A percentile compares a stretch with the other conserved stretches of the same genome.
These are phyloP conservation scores for Phaeosphaeria sp. DNA, from an alignment of 2,329 filamentous ascomycete genomes.

Conservation along the genomic window DNA sequence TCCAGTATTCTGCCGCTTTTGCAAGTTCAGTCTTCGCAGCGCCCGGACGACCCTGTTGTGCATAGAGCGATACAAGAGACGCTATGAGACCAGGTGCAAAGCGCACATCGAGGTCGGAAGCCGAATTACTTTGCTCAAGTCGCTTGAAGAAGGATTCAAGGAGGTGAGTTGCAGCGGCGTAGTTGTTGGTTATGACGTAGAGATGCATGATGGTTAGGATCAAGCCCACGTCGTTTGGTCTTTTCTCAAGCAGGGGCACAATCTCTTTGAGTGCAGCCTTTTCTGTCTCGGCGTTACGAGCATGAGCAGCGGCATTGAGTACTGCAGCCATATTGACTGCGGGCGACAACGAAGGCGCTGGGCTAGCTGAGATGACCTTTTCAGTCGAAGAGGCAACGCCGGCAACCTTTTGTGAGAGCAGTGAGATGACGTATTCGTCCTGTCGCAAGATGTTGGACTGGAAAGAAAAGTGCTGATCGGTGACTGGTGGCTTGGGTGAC, in stretches of 20 bases:
- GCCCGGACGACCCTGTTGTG: constrained; percentile 73
- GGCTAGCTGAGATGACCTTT: constrained; percentile 56
- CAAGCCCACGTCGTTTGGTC: constrained; percentile 81
- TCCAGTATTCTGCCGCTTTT: constrained; percentile 84
- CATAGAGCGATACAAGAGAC: constrained; percentile 79
- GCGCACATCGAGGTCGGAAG: constrained; percentile 70
- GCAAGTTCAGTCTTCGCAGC: constrained; percentile 76
- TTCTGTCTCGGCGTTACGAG: constrained; percentile 64
- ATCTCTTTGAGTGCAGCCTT: constrained; percentile 74
- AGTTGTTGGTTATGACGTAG: constrained; percentile 74
- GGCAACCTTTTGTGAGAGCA: constrained; percentile 71
- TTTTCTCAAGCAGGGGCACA: constrained; percentile 71
- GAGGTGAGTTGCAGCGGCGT: constrained; percentile 74
- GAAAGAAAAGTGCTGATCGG: constrained; percentile 74
- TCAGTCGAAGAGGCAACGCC: constrained; percentile 67
- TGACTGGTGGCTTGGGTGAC: constrained; percentile 58
- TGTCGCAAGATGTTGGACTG: constrained; percentile 67
- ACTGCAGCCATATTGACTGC: constrained; percentile 64
- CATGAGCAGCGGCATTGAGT: constrained; percentile 76
- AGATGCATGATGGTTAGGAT: constrained; percentile 81
- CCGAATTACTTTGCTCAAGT: constrained; percentile 67
- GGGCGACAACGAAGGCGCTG: constrained; percentile 55
- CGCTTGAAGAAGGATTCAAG: constrained; percentile 77
- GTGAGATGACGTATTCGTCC: constrained; percentile 69
- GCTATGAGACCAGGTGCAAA: constrained; percentile 87